phyloP scores from a whole-genome alignment of 2,329 filamentous ascomycete genomes.

The Capronia epimyces region DNA sequence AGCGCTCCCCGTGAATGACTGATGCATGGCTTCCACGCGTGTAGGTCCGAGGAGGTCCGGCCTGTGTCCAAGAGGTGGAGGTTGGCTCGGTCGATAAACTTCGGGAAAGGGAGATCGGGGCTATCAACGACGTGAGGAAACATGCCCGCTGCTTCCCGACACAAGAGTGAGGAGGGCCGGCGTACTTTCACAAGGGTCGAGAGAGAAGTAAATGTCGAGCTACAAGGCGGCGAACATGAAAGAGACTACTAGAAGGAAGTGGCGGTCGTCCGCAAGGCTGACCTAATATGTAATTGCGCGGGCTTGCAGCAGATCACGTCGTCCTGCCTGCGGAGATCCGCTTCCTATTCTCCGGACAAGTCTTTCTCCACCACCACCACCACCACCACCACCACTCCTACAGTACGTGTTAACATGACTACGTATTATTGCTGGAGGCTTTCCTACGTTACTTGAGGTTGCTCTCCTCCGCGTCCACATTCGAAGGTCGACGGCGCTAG shows the following conservation, averaged over 20 bases:
- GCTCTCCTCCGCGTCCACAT: too few species aligned
- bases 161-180: background rate
- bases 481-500: too few species aligned
- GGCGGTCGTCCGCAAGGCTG: slow-evolving; percentile 5
- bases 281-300: background rate
- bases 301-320: background rate
- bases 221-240: background rate
- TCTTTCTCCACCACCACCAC: background rate
- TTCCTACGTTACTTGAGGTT: too few species aligned
- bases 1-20: slow-evolving; percentile 82
- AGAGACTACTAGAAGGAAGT: slow-evolving; percentile 1
- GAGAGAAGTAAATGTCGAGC: background rate
- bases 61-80: too few species aligned
- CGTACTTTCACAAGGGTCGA: background rate
- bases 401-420: too few species aligned
- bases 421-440: too few species aligned
- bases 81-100: background rate
- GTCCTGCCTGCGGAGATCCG: slow-evolving; percentile 2
- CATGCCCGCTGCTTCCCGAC: background rate
- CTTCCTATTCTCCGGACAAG: background rate
- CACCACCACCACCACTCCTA: too few species aligned
- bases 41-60: background rate
- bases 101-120: background rate
- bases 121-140: background rate
- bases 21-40: slow-evolving; percentile 61